Base-by-base conservation (phyloP, 345 rosid genomes). In the Crucihimalaya himalaica region DNA sequence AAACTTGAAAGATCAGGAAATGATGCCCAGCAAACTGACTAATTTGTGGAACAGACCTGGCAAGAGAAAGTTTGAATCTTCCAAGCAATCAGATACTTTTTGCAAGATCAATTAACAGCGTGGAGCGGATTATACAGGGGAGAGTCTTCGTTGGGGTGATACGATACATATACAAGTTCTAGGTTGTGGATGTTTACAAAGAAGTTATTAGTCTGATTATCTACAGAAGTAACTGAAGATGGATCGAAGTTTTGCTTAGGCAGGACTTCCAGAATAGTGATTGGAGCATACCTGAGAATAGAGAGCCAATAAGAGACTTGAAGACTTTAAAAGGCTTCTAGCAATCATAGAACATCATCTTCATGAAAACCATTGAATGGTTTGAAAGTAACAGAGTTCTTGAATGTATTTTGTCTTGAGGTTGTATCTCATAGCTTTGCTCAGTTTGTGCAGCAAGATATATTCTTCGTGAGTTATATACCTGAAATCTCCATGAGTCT, bases 1-100 rank as follows among this genome's bases (percentile, higher is more conserved):
- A 84, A 85, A 80, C 96, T 91, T 25, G 92, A 88, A 73, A 96
- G 69, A 82, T 85, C 23, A 84, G 80, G 58, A 85, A 73, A 78
- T 85, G 68, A 75, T 78, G 56, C 15, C 9, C 25, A 46, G 32
- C 16, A 47, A 16, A 23, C 42, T 65, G 51, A 66, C 61, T 74
- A 48, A 6, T 57, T 39, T 55, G 9, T 14, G 1, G 43, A 73
- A 27, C 20, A 54, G 27, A 53, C 8, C 16, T 32, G 39, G 5
- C 66, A 46, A 32, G 71, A 53, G 61, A 57, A 34, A 46, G 12
- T 45, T 31, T 23, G 57, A 54, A 23, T 18, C 58, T 43, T 55
- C 34, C 65, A 23, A 66, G 23, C 32, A 34, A 8, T 68, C 43
- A 42, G 25, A 72, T 19, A 19, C 53, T 19, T 71, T 28, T 43